A percentile compares a stretch with the other conserved stretches of the same genome.
Evolutionary conservation across 2,329 filamentous ascomycete genomes (phyloP).

Genomic region (Aspergillus oerlinghausenensis): DNA sequence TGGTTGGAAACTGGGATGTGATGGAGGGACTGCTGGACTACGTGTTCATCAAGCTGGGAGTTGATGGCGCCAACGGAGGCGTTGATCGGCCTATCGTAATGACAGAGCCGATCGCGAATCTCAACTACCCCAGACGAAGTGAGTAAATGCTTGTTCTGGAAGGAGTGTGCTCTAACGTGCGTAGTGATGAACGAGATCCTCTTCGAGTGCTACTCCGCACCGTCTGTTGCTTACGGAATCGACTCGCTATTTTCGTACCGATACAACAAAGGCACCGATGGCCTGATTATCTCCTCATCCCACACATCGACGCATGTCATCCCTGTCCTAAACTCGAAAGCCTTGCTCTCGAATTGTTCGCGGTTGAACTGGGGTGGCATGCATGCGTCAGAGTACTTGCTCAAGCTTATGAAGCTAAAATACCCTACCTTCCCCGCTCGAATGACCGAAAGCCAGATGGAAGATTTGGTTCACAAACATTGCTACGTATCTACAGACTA

Average conservation of each 20-base stretch:
- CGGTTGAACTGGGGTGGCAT: conserved; percentile 92
- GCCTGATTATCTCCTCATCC: conserved; percentile 84
- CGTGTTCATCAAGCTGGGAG: conserved; percentile 85
- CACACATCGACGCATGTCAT: conserved; percentile 94
- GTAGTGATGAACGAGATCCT: conserved; percentile 94
- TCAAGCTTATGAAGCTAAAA: conserved; percentile 84
- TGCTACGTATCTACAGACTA: conserved; percentile 86
- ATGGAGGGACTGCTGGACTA: conserved; percentile 95
- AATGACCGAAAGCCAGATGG: conserved; percentile 78
- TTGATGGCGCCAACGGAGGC: conserved; percentile 67
- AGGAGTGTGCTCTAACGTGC: conserved; percentile 16
- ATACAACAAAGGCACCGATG: conserved; percentile 83
- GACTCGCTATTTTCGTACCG: conserved; percentile 95
- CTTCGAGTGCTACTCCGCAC: conserved; percentile 91
- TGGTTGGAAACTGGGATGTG: conserved; percentile 96
- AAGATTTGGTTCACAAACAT: conserved; percentile 80
- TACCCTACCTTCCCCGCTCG: conserved; percentile 87
- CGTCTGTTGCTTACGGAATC: conserved; percentile 87
- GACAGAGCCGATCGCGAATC: conserved; percentile 90
- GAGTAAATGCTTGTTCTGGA: conserved; percentile 30
- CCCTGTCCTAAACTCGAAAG: conserved; percentile 81
- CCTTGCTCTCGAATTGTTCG: conserved; percentile 78
- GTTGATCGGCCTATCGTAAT: conserved; percentile 87
- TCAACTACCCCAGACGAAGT: conserved; percentile 86
- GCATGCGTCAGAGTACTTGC: conserved; percentile 83